Evolutionary conservation across 2,329 filamentous ascomycete species (phyloP), one percentile per base, ranked within the genome.

Genomic region (Arthroderma sp.): DNA sequence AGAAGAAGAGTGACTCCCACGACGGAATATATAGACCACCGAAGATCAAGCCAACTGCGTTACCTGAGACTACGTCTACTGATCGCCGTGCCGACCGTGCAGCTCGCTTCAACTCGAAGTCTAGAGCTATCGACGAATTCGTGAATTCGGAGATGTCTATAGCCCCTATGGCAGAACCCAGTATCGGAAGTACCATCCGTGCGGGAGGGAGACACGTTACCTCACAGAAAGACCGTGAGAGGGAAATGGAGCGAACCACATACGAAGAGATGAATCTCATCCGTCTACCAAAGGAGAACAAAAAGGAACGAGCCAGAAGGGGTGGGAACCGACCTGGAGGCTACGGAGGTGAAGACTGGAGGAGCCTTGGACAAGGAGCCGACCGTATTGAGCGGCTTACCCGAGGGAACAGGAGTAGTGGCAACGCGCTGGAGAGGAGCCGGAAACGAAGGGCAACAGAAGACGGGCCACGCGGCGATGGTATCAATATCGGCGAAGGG

Each of bases 191-290:
- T 46, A 94, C 85, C 11, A 93, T 95, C 54, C 72, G 81, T 4
- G 72, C 79, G 40, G 81, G 83, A 41, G 91, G 91, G 31, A 78
- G 89, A 50, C 78, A 78, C 60, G 78, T 79, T 57, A 91, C 88
- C 71, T 85, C 83, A 4, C 76, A 80, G 9, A 72, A 78, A 31
- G 83, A 95, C 60, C 77, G 84, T 45, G 78, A 78, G 50, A 77
- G 78, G 36, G 88, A 96, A 61, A 75, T 75, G 1, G 88, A 94
- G 66, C 73, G 84, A 45, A 75, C 75, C 47, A 77, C 83, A 40
- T 98, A 95, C 66, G 91, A 98, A 69, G 91, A 98, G 67, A 75
- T 72, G 53, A 94, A 98, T 67, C 89, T 95, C 57, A 78, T 85
- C 10, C 84, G 91, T 53, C 69, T 98, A 55, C 87, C 89, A 8